These are phyloP conservation scores for Plantago lanceolata DNA, from an alignment of 305 asterid genomes.

Conservation along the genomic window DNA sequence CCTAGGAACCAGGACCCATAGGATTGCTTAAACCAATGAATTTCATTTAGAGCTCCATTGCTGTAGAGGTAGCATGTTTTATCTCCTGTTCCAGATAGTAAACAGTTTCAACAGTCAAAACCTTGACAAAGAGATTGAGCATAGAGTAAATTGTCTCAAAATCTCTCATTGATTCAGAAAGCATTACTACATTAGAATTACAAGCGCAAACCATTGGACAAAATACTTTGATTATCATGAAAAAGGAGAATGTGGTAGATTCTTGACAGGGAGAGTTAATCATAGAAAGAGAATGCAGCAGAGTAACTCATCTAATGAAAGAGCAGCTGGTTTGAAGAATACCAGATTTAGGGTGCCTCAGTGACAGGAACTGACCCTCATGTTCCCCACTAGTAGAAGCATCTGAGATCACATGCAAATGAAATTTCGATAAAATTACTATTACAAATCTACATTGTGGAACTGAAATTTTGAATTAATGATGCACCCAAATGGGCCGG, in stretches of 20 bases:
- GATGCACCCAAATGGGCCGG: background rate
- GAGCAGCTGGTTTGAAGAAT: slow-evolving; percentile 18
- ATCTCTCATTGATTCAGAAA: no score
- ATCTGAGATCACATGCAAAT: slow-evolving; percentile 41
- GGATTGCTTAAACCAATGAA: slow-evolving; percentile 84
- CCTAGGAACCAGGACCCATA: slow-evolving; percentile 96
- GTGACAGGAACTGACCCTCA: slow-evolving; percentile 46
- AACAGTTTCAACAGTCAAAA: background rate
- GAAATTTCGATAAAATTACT: background rate
- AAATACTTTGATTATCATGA: background rate
- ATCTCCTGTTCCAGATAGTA: slow-evolving; percentile 43
- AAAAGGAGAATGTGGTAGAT: background rate
- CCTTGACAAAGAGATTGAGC: background rate
- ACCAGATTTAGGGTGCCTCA: slow-evolving; percentile 89
- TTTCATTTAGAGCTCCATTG: slow-evolving; percentile 62
- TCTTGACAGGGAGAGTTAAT: background rate
- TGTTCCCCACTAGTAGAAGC: slow-evolving; percentile 40
- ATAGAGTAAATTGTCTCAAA: background rate
- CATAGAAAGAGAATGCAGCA: background rate
- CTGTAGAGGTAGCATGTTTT: slow-evolving; percentile 46
- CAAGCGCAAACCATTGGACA: no score
- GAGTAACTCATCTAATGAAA: no score
- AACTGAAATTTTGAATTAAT: background rate
- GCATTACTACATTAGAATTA: no score
- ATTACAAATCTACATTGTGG: background rate